phyloP scores from a whole-genome alignment of 2,329 filamentous ascomycete species.

The Stachybotrys chartarum region DNA sequence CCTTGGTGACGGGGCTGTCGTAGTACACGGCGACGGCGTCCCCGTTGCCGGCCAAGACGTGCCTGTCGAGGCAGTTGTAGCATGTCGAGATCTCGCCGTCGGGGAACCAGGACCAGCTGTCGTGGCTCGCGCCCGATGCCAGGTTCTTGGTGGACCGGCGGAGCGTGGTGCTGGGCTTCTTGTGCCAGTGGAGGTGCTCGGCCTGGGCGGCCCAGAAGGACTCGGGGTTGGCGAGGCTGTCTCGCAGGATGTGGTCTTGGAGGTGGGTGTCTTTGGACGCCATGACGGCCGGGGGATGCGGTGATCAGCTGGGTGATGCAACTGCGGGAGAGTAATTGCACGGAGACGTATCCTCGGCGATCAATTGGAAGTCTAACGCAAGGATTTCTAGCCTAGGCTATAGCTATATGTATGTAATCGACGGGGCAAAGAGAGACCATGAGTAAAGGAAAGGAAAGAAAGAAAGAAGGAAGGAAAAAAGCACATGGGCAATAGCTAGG shows the following conservation, averaged over 20 bases:
- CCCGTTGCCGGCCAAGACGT: slow-evolving; percentile 75
- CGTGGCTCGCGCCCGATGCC: slow-evolving; percentile 53
- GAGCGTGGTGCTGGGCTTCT: slow-evolving; percentile 58
- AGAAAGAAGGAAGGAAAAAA: not conserved
- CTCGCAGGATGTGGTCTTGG: slow-evolving; percentile 43
- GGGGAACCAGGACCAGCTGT: slow-evolving; percentile 85
- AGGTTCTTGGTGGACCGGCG: slow-evolving; percentile 55
- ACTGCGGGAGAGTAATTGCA: not conserved
- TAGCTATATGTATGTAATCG: not conserved
- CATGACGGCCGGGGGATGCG: slow-evolving; percentile 6
- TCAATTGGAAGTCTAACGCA: not conserved
- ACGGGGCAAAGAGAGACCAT: not conserved
- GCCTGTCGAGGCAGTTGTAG: slow-evolving; percentile 86
- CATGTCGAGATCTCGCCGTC: slow-evolving; percentile 84
- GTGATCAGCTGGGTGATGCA: not conserved
- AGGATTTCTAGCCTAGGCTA: not conserved
- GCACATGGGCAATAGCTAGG: not conserved
- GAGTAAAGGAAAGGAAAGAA: not conserved
- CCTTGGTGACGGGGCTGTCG: slow-evolving; percentile 76
- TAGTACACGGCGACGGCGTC: slow-evolving; percentile 71
- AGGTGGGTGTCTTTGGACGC: slow-evolving; percentile 12
- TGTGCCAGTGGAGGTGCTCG: slow-evolving; percentile 73
- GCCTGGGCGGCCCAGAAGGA: slow-evolving; percentile 73
- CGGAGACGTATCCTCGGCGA: not conserved
- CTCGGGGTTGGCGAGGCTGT: slow-evolving; percentile 62